Conservation (phyloP, 1,284 basidiomycete species). For the Cutaneotrichosporon sp. region DNA sequence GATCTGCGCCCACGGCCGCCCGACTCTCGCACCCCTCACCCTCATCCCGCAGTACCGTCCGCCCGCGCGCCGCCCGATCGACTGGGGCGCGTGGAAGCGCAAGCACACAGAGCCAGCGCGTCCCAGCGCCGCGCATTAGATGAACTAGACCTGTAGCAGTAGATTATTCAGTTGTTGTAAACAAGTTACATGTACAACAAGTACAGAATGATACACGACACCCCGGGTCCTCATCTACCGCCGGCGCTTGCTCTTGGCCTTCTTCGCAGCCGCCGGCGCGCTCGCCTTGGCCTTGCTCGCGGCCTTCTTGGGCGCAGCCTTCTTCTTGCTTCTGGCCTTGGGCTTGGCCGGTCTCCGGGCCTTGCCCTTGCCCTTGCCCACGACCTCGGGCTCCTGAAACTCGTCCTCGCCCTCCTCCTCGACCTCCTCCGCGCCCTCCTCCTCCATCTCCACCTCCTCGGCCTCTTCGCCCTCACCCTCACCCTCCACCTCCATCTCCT, state of each 20-base stretch:
- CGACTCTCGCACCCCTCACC: conserved; percentile 52
- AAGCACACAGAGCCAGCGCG: not conserved
- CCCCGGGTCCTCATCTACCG: not conserved
- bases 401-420: too few species aligned
- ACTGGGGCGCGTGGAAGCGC: conserved; percentile 26
- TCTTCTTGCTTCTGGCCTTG: conserved; percentile 5
- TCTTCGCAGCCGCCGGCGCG: conserved; percentile 3
- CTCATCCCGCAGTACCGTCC: conserved; percentile 20
- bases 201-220: not conserved
- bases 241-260: conserved; percentile 10
- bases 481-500: conserved; percentile 16
- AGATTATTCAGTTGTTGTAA: conserved; percentile 1
- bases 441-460: conserved; percentile 20
- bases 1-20: conserved; percentile 85
- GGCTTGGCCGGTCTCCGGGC: not conserved
- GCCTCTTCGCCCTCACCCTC: conserved; percentile 20
- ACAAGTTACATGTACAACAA: conserved; percentile 10
- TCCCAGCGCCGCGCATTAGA: not conserved
- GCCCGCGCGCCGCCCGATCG: conserved; percentile 18
- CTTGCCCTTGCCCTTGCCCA: conserved; percentile 3
- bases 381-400: conserved; percentile 1
- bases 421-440: conserved; percentile 9
- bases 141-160: not conserved
- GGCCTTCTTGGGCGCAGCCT: not conserved
- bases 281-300: conserved; percentile 1